phyloP scores from a whole-genome alignment of 1,284 basidiomycete genomes.

The Ganoderma lucidum region DNA sequence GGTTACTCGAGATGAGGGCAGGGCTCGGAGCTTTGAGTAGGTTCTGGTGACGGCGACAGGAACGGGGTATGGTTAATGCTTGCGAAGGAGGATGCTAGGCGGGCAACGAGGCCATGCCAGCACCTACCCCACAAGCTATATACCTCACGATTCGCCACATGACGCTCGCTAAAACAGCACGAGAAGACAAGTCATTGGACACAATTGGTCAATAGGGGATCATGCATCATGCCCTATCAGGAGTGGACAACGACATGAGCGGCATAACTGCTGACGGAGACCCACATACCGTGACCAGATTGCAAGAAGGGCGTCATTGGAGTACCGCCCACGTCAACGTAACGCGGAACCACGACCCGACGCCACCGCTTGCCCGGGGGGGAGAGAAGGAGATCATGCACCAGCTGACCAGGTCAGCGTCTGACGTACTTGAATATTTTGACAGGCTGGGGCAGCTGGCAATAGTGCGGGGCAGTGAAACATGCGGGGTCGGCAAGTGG shows the following conservation, averaged over 20 bases:
- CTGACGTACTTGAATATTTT: background rate
- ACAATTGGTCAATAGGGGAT: slow-evolving; percentile 3
- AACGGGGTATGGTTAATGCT: background rate
- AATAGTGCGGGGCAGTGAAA: slow-evolving; percentile 24
- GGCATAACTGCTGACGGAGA: slow-evolving; percentile 17
- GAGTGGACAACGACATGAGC: slow-evolving; percentile 5
- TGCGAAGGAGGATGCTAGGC: slow-evolving; percentile 1
- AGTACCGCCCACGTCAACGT: slow-evolving; percentile 16
- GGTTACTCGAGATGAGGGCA: background rate
- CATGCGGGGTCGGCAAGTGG: slow-evolving; percentile 11
- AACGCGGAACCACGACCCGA: slow-evolving; percentile 23
- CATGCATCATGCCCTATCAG: slow-evolving; percentile 15
- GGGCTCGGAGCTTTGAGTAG: background rate
- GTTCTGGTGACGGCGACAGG: background rate
- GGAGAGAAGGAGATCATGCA: background rate
- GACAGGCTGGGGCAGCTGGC: slow-evolving; percentile 16
- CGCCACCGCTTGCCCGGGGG: slow-evolving; percentile 18
- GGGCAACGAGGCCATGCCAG: slow-evolving; percentile 9
- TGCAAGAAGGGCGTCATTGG: slow-evolving; percentile 1
- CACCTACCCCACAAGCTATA: slow-evolving; percentile 19
- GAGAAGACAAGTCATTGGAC: slow-evolving; percentile 13
- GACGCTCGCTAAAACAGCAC: slow-evolving; percentile 7
- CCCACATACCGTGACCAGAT: slow-evolving; percentile 14
- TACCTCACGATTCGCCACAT: slow-evolving; percentile 15
- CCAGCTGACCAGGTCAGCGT: slow-evolving; percentile 28